Conservation (phyloP, 306 rosid species). For the Vicia sativa region DNA sequence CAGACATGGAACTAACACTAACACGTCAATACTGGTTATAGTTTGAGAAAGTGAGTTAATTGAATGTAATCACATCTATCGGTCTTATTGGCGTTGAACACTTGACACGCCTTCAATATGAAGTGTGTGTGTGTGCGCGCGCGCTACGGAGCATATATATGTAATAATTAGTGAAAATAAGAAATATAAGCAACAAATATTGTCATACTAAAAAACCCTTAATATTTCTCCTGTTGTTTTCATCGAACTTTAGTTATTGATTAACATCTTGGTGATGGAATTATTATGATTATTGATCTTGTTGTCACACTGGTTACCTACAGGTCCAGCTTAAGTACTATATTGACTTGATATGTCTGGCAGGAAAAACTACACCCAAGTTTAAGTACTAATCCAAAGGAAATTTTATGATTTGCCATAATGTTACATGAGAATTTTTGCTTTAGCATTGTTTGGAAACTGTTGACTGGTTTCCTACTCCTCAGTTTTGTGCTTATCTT, state of each 20-base stretch:
- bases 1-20: neutral
- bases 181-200: neutral
- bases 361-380: neutral
- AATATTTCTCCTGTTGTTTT: neutral
- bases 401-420: neutral
- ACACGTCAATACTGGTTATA: neutral
- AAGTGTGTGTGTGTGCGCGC: neutral
- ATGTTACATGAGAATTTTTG: slow-evolving; percentile 23
- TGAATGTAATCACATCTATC: neutral
- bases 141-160: neutral
- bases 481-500: slow-evolving; percentile 1
- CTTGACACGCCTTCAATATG: neutral
- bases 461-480: slow-evolving; percentile 2
- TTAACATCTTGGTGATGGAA: neutral
- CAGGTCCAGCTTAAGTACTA: neutral
- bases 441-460: slow-evolving; percentile 18
- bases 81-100: neutral
- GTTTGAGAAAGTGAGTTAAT: neutral
- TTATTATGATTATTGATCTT: slow-evolving; percentile 17
- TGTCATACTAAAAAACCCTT: neutral
- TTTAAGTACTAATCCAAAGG: neutral
- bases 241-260: slow-evolving; percentile 1
- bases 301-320: neutral
- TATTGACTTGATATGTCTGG: neutral
- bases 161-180: neutral